These are phyloP conservation scores for Mychonastes homosphaera DNA, from an alignment of 139 green algal genomes.

Conservation along the genomic window DNA sequence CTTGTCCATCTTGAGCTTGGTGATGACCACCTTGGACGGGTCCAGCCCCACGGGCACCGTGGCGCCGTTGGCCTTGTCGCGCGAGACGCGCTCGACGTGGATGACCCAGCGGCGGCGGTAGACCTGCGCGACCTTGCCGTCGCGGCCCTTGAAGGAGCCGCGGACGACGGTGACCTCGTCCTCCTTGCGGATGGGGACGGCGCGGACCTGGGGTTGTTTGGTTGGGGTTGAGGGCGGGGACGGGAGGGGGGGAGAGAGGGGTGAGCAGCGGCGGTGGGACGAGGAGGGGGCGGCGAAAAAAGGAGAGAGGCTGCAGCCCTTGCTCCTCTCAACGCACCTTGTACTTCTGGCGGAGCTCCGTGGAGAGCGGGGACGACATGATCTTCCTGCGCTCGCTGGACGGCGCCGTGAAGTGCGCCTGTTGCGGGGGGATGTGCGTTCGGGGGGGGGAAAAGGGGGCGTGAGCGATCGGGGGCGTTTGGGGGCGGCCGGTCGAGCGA, in stretches of 20 bases:
- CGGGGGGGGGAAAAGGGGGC: neutral
- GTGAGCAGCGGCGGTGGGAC: neutral
- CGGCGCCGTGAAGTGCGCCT: constrained; percentile 95
- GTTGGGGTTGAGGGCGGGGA: neutral
- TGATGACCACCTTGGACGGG: constrained; percentile 95
- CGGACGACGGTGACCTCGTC: constrained; percentile 95
- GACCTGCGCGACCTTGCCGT: constrained; percentile 94
- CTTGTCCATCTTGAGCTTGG: constrained; percentile 99
- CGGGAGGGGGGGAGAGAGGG: no score
- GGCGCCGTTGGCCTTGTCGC: constrained; percentile 97
- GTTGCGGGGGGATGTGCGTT: constrained; percentile 2
- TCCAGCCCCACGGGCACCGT: constrained; percentile 94
- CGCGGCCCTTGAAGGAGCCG: constrained; percentile 92
- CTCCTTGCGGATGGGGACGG: constrained; percentile 95
- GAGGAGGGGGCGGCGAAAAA: no score
- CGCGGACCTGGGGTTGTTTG: constrained; percentile 80
- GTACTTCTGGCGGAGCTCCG: constrained; percentile 89
- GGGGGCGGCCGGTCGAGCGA: neutral
- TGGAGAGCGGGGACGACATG: constrained; percentile 87
- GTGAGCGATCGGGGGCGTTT: neutral
- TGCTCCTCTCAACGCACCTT: constrained; percentile 30
- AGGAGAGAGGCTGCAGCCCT: neutral
- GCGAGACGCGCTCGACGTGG: constrained; percentile 95
- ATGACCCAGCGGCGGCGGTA: constrained; percentile 99
- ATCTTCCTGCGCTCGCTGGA: constrained; percentile 80